These are phyloP conservation scores for Quercus cerris DNA, from an alignment of 306 rosid species.

Conservation along the genomic window DNA sequence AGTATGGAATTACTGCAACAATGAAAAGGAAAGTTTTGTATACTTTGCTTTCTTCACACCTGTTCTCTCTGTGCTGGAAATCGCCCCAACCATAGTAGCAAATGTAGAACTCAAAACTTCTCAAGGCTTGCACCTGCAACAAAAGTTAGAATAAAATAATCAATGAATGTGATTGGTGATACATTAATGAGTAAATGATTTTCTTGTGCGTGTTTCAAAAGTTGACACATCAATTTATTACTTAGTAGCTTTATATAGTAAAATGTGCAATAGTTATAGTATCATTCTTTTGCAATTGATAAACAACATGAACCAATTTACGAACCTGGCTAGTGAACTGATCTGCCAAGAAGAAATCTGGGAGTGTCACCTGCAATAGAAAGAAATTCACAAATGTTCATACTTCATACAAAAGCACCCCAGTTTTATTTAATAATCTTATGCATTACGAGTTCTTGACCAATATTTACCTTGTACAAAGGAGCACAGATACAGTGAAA, in stretches of 20 bases:
- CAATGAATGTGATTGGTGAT: no score
- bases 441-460: neutral
- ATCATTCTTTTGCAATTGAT: no score
- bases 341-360: conserved; percentile 81
- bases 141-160: neutral
- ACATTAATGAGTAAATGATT: no score
- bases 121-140: conserved; percentile 60
- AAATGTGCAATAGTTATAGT: no score
- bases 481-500: conserved; percentile 57
- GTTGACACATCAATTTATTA: no score
- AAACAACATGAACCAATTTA: neutral
- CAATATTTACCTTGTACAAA: conserved; percentile 47
- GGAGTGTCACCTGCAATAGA: conserved; percentile 54
- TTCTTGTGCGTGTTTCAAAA: no score
- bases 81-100: conserved; percentile 76
- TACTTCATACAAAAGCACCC: neutral
- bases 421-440: no score
- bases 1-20: conserved; percentile 50
- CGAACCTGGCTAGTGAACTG: conserved; percentile 75
- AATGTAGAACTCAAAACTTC: conserved; percentile 65
- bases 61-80: conserved; percentile 40
- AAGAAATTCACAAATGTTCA: neutral
- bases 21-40: conserved; percentile 48
- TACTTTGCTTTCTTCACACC: conserved; percentile 27
- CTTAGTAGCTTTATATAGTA: no score